Evolutionary conservation across 2,329 filamentous ascomycete genomes (phyloP).

Genomic region (Fusarium clavum): DNA sequence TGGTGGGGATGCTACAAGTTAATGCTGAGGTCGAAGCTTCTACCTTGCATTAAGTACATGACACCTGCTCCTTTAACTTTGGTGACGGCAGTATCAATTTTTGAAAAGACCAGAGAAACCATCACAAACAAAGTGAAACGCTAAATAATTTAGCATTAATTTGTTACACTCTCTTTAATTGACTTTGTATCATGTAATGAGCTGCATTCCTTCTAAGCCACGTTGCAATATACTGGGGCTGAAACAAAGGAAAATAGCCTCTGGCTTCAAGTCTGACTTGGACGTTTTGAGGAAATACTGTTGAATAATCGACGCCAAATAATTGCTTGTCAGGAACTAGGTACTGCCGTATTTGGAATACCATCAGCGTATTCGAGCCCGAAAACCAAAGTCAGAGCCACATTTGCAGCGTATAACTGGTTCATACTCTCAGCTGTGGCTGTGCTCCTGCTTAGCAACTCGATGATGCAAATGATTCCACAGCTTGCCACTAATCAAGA

Average conservation of each 20-base stretch:
- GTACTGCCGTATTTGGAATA: constrained; percentile 7
- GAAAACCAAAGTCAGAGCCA: neutral
- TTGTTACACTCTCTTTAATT: neutral
- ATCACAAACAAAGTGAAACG: neutral
- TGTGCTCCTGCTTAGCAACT: constrained; percentile 17
- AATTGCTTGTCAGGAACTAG: neutral
- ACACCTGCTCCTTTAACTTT: neutral
- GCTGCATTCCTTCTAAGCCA: neutral
- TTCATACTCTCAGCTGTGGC: constrained; percentile 26
- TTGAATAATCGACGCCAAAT: neutral
- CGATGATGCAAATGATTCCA: constrained; percentile 48
- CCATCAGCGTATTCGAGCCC: constrained; percentile 12
- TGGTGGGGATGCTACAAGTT: constrained; percentile 13
- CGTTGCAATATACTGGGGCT: neutral
- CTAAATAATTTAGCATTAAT: neutral
- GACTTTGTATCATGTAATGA: neutral
- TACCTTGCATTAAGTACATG: neutral
- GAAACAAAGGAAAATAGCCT: neutral
- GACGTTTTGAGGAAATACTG: neutral
- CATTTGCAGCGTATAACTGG: constrained; percentile 6
- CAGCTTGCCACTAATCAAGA: constrained; percentile 22
- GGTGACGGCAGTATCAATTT: neutral
- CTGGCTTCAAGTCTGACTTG: neutral
- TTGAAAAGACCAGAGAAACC: neutral
- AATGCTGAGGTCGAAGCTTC: constrained; percentile 14